Conservation (phyloP, 148 eudicot species). For the Nepenthes gracilis region DNA sequence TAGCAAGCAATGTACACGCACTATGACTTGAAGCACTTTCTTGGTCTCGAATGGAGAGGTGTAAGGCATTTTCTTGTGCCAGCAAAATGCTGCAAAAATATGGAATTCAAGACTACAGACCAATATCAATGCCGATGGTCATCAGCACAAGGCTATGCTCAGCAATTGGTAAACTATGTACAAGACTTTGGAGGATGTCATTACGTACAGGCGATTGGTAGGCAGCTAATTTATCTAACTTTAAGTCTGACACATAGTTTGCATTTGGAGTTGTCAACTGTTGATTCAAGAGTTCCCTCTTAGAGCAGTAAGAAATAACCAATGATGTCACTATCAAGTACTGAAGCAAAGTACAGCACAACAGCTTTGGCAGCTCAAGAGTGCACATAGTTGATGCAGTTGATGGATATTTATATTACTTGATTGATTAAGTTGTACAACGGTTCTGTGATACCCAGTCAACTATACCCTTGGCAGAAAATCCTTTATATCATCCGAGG, state of each 20-base stretch:
- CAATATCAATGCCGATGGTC: constrained; percentile 6
- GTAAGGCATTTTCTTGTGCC: constrained; percentile 3
- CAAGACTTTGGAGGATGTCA: constrained; percentile 5
- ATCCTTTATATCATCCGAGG: constrained; percentile 7
- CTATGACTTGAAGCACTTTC: constrained; percentile 4
- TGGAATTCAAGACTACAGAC: constrained; percentile 10
- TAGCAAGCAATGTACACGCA: too few relatives aligned
- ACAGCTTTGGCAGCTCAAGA: constrained; percentile 10
- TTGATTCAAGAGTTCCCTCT: constrained; percentile 3
- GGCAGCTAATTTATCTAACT: constrained; percentile 10
- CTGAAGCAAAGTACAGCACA: constrained; percentile 6
- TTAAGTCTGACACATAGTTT: background rate
- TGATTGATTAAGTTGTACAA: background rate
- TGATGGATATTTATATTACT: constrained; percentile 4
- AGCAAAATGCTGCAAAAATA: constrained; percentile 8
- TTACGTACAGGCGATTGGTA: constrained; percentile 7
- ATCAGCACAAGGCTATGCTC: background rate
- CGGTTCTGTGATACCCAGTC: constrained; percentile 8
- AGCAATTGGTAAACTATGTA: background rate
- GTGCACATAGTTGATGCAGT: constrained; percentile 2
- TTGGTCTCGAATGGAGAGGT: constrained; percentile 4
- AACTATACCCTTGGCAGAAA: constrained; percentile 9
- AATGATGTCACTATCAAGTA: constrained; percentile 8
- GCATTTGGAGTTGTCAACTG: constrained; percentile 1
- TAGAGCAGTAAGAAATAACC: constrained; percentile 11